Evolutionary conservation across 2,329 filamentous ascomycete genomes (phyloP).

Genomic region (Mycosphaerella sp.): DNA sequence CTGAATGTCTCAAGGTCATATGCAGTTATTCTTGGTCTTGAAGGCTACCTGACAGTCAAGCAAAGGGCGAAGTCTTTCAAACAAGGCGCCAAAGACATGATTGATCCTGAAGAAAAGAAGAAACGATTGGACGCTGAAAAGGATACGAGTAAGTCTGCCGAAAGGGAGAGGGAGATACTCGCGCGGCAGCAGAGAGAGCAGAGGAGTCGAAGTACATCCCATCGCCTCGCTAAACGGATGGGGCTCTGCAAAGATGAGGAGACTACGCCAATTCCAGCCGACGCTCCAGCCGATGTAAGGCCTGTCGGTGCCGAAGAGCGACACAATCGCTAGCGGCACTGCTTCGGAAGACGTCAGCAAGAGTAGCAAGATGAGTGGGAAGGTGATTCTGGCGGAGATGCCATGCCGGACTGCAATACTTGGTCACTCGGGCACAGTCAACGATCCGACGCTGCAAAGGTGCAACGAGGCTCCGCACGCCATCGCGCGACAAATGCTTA

Average conservation of each 20-base stretch:
- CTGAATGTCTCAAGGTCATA: constrained; percentile 78
- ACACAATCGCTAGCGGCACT: constrained; percentile 7
- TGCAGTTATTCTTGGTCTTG: constrained; percentile 72
- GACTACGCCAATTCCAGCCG: neutral
- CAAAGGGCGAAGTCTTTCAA: constrained; percentile 55
- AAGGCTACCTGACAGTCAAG: constrained; percentile 68
- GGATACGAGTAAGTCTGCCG: constrained; percentile 56
- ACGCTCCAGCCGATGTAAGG: neutral
- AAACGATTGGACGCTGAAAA: constrained; percentile 43
- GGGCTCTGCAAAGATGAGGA: constrained; percentile 15
- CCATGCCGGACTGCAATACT: neutral
- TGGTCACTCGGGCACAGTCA: no score
- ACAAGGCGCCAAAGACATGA: constrained; percentile 52
- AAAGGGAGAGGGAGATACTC: constrained; percentile 53
- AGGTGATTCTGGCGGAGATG: neutral
- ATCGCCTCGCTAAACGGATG: constrained; percentile 30
- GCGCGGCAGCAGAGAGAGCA: constrained; percentile 39
- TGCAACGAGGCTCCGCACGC: no score
- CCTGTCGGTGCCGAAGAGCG: constrained; percentile 3
- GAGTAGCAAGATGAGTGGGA: constrained; percentile 1
- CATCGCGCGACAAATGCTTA: no score
- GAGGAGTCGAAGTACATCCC: constrained; percentile 31
- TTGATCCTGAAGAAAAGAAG: constrained; percentile 55
- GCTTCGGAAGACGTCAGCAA: constrained; percentile 4
- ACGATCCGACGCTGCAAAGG: no score